These are phyloP conservation scores for Trichoderma lentiforme DNA, from an alignment of 2,329 filamentous ascomycete genomes.

Conservation along the genomic window DNA sequence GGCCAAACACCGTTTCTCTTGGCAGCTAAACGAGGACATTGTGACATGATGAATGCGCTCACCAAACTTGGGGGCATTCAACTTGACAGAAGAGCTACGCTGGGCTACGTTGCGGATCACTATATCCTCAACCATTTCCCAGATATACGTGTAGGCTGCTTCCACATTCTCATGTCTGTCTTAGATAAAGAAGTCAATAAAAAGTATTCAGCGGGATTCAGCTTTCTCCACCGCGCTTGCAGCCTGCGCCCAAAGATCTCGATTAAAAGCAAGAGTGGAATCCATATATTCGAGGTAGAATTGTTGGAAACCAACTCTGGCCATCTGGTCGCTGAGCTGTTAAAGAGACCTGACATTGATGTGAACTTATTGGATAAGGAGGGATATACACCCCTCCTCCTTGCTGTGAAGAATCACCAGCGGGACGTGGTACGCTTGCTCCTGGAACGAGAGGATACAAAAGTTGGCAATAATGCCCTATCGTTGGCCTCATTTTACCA, in stretches of 20 bases:
- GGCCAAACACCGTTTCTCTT: background rate
- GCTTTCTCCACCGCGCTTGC: no score
- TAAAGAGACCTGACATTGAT: background rate
- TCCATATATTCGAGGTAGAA: rapidly evolving
- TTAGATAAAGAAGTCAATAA: no score
- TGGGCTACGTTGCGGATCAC: no score
- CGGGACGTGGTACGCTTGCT: background rate
- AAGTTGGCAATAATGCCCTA: background rate
- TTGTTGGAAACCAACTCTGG: background rate
- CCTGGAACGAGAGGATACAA: background rate
- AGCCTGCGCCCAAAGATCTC: no score
- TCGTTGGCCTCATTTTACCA: rapidly evolving
- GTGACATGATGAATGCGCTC: background rate
- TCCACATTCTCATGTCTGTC: no score
- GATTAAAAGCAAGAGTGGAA: no score
- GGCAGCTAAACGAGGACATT: background rate
- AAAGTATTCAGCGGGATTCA: rapidly evolving
- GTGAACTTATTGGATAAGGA: background rate
- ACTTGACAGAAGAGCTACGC: background rate
- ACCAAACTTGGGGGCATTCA: background rate
- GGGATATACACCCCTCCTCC: background rate
- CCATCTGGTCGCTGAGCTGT: background rate
- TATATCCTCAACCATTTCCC: no score
- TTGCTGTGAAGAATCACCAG: background rate
- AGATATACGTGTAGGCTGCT: no score